Evolutionary conservation across 805 yeast genomes (phyloP), one percentile per base, ranked within the genome.

Genomic region (Sugiyamaella smithiae): DNA sequence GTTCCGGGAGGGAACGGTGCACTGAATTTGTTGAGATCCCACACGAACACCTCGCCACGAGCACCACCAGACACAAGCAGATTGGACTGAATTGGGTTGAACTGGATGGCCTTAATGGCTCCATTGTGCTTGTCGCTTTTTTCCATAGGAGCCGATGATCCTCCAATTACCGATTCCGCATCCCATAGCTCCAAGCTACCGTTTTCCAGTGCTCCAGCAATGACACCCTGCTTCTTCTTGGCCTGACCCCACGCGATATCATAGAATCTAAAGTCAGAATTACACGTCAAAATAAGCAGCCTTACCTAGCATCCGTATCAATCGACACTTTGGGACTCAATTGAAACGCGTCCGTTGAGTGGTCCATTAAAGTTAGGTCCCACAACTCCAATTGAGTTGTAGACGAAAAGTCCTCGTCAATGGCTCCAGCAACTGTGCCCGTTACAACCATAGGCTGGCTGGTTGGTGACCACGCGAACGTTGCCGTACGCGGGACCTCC

Each of bases 391-490:
- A 70, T n/a, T 77, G 68, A 1, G 97, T 81, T 24, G 82, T 75
- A 17, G 93, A 81, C 35, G 90, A 82, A 67, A 90, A 90, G 63
- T 84, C 82, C 37, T 85, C 86, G 64, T 88, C 97, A 59, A 93
- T 85, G 11, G 97, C 95, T 5, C 98, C 98, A 0, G 98, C 90
- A n/a, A 88, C 85, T 0, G 97, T 85, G 19, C 97, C 99, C 1
- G 96, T 80, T 19, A 89, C 97, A 56, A 93, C 65, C 46, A 79
- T 68, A 14, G 97, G 97, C 53, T 81, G 69, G 46, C 67, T 66
- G 36, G 74, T 66, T 56, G 82, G 79, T 40, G 96, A 87, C 97
- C 98, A 91, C 38, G 98, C 95, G 70, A 93, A 88, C n/a, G 96
- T 83, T 45, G 97, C 90, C 11, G 97, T 87, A 58, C 88, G 77